Evolutionary conservation across 805 yeast genomes (phyloP).

Genomic region (Sungouiozyma ichnusensis): DNA sequence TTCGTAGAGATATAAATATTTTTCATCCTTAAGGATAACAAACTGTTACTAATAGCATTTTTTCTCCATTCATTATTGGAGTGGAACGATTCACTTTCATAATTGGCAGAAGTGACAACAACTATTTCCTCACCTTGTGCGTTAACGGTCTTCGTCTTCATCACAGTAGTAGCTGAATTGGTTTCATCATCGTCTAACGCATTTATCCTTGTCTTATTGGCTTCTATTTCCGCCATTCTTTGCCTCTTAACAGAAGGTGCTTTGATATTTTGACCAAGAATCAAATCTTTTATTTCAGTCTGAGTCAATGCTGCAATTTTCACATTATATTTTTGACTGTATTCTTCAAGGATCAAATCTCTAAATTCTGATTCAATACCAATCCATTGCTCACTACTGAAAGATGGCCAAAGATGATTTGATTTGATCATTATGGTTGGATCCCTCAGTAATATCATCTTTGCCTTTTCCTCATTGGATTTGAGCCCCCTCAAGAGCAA

Average conservation of each 20-base stretch:
- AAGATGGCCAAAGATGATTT: slow-evolving; percentile 90
- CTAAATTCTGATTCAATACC: slow-evolving; percentile 79
- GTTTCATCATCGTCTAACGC: slow-evolving; percentile 32
- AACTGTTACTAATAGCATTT: slow-evolving; percentile 69
- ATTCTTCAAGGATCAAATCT: slow-evolving; percentile 77
- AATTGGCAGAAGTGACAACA: slow-evolving; percentile 83
- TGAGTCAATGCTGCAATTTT: slow-evolving; percentile 83
- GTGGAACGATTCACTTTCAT: slow-evolving; percentile 73
- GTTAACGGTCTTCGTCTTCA: slow-evolving; percentile 73
- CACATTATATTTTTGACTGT: slow-evolving; percentile 75
- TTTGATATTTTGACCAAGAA: slow-evolving; percentile 84
- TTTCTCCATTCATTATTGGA: slow-evolving; percentile 88
- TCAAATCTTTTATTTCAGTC: slow-evolving; percentile 85
- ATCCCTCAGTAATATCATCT: slow-evolving; percentile 66
- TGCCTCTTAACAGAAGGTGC: slow-evolving; percentile 86
- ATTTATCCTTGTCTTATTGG: slow-evolving; percentile 27
- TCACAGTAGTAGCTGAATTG: slow-evolving; percentile 54
- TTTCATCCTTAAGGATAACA: slow-evolving; percentile 62
- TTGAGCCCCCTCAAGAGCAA: slow-evolving; percentile 75
- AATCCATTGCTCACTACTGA: slow-evolving; percentile 84
- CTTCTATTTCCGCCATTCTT: slow-evolving; percentile 67
- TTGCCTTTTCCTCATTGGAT: slow-evolving; percentile 66
- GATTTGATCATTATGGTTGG: slow-evolving; percentile 55
- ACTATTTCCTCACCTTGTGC: slow-evolving; percentile 95
- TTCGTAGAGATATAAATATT: slow-evolving; percentile 65